Percentiles rank a stretch among this genome's conserved stretches.
Conservation (phyloP, 1,284 basidiomycete species). For the Ceratobasidium sp. region DNA sequence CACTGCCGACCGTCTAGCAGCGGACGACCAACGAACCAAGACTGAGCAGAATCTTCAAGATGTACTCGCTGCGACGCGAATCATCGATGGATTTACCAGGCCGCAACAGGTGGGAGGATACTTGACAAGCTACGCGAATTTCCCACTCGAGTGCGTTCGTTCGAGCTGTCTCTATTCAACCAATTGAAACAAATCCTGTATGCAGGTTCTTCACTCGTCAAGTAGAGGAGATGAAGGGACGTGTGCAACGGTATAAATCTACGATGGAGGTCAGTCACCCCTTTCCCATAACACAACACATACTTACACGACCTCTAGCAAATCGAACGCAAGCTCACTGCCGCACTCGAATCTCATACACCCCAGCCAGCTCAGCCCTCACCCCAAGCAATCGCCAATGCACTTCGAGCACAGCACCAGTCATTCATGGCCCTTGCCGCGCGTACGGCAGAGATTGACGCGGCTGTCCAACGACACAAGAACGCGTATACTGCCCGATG, state of each 20-base stretch:
- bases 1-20: slow-evolving; percentile 32
- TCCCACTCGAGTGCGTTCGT: slow-evolving; percentile 77
- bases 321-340: slow-evolving; percentile 81
- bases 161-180: neutral
- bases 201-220: slow-evolving; percentile 77
- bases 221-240: slow-evolving; percentile 74
- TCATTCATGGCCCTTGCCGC: slow-evolving; percentile 48
- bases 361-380: slow-evolving; percentile 63
- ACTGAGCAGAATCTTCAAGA: slow-evolving; percentile 81
- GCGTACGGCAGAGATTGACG: slow-evolving; percentile 47
- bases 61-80: slow-evolving; percentile 74
- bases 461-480: slow-evolving; percentile 40
- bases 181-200: neutral
- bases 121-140: slow-evolving; percentile 77
- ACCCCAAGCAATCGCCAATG: slow-evolving; percentile 46
- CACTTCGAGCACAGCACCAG: slow-evolving; percentile 47
- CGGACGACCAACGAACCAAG: slow-evolving; percentile 62
- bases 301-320: slow-evolving; percentile 62
- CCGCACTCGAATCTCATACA: slow-evolving; percentile 69
- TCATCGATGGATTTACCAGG: slow-evolving; percentile 78
- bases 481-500: slow-evolving; percentile 41
- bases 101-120: slow-evolving; percentile 73
- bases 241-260: slow-evolving; percentile 77
- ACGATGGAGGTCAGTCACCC: slow-evolving; percentile 73
- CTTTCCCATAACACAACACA: neutral